Evolutionary conservation across 345 rosid species (phyloP).

Genomic region (Eucalyptus erythrocorys): DNA sequence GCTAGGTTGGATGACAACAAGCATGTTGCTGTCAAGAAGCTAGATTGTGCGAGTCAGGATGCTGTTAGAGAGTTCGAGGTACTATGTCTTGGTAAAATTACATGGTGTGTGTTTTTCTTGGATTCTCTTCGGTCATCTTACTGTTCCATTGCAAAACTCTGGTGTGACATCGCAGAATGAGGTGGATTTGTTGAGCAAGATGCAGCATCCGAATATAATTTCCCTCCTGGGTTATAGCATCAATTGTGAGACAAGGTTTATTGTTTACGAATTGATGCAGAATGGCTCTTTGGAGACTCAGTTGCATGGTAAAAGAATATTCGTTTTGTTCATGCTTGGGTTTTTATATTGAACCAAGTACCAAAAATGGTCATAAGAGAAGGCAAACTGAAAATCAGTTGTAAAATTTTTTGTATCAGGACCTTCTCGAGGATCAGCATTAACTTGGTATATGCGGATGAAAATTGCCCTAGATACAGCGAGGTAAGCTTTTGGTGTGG

Average conservation of each 20-base stretch:
- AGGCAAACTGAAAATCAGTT: not conserved
- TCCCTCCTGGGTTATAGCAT: slow-evolving; percentile 63
- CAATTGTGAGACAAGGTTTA: slow-evolving; percentile 38
- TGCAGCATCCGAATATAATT: slow-evolving; percentile 67
- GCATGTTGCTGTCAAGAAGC: slow-evolving; percentile 67
- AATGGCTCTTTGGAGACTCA: slow-evolving; percentile 82
- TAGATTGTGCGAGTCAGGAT: slow-evolving; percentile 57
- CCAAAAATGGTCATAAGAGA: not conserved
- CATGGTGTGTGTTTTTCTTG: not conserved
- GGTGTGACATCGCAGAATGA: slow-evolving; percentile 50
- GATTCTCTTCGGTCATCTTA: not conserved
- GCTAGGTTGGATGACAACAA: slow-evolving; percentile 45
- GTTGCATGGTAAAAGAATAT: slow-evolving; percentile 56
- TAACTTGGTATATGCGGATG: slow-evolving; percentile 85
- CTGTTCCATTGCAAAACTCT: not conserved
- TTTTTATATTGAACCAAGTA: not conserved
- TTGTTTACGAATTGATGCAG: slow-evolving; percentile 82
- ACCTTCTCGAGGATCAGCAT: slow-evolving; percentile 55
- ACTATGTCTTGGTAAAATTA: not conserved
- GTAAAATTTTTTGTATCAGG: slow-evolving; percentile 17
- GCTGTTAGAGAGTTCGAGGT: slow-evolving; percentile 74
- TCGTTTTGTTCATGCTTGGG: not conserved
- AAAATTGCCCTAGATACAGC: slow-evolving; percentile 85
- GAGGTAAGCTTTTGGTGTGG: slow-evolving; percentile 29
- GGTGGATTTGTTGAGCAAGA: slow-evolving; percentile 61